phyloP scores from a whole-genome alignment of 306 rosid genomes.

The Sindora glabra region DNA sequence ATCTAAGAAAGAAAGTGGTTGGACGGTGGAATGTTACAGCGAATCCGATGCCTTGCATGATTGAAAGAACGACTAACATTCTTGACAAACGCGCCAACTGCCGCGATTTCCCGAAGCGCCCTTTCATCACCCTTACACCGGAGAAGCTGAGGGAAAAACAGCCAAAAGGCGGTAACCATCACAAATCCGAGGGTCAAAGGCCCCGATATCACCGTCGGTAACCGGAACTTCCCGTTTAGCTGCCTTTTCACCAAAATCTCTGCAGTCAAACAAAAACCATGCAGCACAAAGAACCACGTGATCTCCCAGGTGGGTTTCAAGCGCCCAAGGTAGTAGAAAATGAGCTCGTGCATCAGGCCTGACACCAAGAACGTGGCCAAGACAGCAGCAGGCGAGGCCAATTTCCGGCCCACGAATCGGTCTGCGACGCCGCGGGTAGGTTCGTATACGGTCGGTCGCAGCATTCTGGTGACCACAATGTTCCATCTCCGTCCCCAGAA shows the following conservation, averaged over 20 bases:
- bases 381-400: conserved; percentile 17
- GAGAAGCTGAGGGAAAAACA: conserved; percentile 44
- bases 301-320: conserved; percentile 44
- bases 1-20: no score
- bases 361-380: conserved; percentile 32
- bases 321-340: conserved; percentile 33
- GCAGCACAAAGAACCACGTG: conserved; percentile 40
- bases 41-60: no score
- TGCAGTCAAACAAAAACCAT: conserved; percentile 23
- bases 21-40: no score
- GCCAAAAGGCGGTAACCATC: conserved; percentile 27
- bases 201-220: conserved; percentile 27
- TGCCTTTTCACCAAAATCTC: conserved; percentile 30
- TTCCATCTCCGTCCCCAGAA: conserved; percentile 62
- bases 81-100: conserved; percentile 10
- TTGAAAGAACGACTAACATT: not conserved
- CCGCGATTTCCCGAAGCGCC: conserved; percentile 40
- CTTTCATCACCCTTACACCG: conserved; percentile 24
- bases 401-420: not conserved
- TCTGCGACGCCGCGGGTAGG: not conserved
- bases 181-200: conserved; percentile 39
- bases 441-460: conserved; percentile 29
- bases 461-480: conserved; percentile 23
- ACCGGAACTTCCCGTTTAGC: not conserved
- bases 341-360: conserved; percentile 46